Percentiles rank a stretch among this genome's conserved stretches.
These are phyloP conservation scores for Xylaria sp. DNA, from an alignment of 2,329 filamentous ascomycete genomes.

Conservation along the genomic window DNA sequence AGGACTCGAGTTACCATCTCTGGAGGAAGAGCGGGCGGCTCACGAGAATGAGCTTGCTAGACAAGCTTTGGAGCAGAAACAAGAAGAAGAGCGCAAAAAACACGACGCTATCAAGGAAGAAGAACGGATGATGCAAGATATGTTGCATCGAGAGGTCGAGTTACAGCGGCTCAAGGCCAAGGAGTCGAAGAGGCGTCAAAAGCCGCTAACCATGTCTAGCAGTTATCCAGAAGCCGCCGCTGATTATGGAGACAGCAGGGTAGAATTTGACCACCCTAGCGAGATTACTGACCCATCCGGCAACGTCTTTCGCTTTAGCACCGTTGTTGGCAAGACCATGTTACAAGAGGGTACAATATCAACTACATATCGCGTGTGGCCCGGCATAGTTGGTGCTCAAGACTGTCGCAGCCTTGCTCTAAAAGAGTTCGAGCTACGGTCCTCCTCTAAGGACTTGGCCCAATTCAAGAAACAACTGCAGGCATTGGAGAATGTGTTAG, in stretches of 20 bases:
- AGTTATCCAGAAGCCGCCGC: constrained; percentile 51
- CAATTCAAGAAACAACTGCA: constrained; percentile 81
- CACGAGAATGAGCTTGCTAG: constrained; percentile 79
- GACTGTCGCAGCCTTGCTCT: constrained; percentile 74
- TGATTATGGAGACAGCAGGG: constrained; percentile 49
- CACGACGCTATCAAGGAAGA: constrained; percentile 72
- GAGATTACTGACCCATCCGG: constrained; percentile 71
- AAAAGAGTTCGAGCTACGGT: constrained; percentile 74
- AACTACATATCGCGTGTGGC: constrained; percentile 77
- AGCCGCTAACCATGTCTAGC: constrained; percentile 56
- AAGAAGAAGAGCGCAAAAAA: constrained; percentile 64
- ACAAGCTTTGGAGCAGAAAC: constrained; percentile 66
- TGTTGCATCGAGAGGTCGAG: constrained; percentile 78
- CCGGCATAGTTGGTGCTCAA: constrained; percentile 66
- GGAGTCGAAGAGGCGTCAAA: constrained; percentile 72
- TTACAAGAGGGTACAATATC: constrained; percentile 74
- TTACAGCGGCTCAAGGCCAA: constrained; percentile 73
- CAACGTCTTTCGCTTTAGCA: constrained; percentile 74
- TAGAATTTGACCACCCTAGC: constrained; percentile 76
- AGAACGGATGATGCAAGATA: constrained; percentile 74
- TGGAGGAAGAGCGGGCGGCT: constrained; percentile 88
- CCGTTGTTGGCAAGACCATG: constrained; percentile 75
- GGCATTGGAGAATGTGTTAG: constrained; percentile 79
- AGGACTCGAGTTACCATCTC: constrained; percentile 80
- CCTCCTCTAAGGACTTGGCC: constrained; percentile 66